phyloP scores from a whole-genome alignment of 2,329 filamentous ascomycete genomes.

The Diplodia intermedia region DNA sequence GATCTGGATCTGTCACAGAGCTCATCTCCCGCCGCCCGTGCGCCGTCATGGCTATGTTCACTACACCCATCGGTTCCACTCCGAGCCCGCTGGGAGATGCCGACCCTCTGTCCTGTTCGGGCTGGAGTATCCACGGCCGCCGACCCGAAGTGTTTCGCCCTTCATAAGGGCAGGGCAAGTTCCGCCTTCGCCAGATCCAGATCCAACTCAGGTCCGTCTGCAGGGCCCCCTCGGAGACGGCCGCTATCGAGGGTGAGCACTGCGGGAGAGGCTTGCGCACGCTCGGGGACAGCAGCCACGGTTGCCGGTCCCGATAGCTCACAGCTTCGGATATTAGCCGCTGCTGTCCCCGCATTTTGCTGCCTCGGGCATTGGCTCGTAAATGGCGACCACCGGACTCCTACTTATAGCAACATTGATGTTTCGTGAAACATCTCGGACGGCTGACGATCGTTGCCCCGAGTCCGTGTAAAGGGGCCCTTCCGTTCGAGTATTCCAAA shows the following conservation, averaged over 20 bases:
- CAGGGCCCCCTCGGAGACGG: background rate
- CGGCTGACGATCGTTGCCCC: constrained; percentile 16
- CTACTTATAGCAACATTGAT: constrained; percentile 21
- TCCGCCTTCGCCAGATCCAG: background rate
- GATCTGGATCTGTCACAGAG: constrained; percentile 27
- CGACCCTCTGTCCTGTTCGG: background rate
- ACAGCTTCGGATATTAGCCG: constrained; percentile 17
- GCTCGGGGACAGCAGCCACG: background rate
- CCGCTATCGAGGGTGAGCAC: background rate
- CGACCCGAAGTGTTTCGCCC: constrained; percentile 14
- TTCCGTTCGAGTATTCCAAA: background rate
- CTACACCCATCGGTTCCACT: constrained; percentile 14
- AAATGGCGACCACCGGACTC: background rate
- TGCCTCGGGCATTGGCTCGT: background rate
- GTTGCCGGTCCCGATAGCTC: constrained; percentile 1
- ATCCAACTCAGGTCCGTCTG: background rate
- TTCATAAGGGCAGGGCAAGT: background rate
- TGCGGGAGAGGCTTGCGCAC: constrained; percentile 13
- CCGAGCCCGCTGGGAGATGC: constrained; percentile 16
- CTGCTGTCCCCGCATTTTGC: constrained; percentile 8
- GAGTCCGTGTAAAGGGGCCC: constrained; percentile 10
- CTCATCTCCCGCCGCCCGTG: constrained; percentile 18
- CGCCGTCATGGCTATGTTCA: constrained; percentile 7
- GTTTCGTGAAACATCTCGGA: constrained; percentile 6
- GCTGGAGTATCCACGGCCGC: background rate